These are phyloP conservation scores for Cronartium quercuum DNA, from an alignment of 1,284 basidiomycete species.

Conservation along the genomic window DNA sequence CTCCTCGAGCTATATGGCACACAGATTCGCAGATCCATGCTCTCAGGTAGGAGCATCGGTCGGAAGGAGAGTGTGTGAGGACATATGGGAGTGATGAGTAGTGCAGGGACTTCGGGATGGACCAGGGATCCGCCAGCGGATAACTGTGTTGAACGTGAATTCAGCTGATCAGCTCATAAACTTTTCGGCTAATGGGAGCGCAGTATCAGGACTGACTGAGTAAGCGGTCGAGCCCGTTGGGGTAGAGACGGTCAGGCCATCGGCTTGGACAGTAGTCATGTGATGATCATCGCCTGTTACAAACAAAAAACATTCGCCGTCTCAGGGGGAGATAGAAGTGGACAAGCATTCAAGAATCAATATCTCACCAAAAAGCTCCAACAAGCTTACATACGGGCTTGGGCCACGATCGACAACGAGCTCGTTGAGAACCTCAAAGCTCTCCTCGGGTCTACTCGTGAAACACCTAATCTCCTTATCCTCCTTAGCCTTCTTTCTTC, in stretches of 20 bases:
- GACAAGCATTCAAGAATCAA: constrained; percentile 1
- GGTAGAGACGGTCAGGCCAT: constrained; percentile 90
- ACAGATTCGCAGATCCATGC: constrained; percentile 95
- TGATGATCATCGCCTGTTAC: constrained; percentile 96
- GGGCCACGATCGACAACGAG: constrained; percentile 96
- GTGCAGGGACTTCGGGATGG: constrained; percentile 93
- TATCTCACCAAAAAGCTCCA: constrained; percentile 86
- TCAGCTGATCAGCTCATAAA: background rate
- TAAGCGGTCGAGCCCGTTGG: constrained; percentile 98
- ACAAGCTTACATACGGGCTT: constrained; percentile 89
- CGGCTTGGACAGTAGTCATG: constrained; percentile 97
- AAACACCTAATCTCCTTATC: constrained; percentile 99
- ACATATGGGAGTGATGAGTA: constrained; percentile 95
- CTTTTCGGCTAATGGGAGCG: background rate
- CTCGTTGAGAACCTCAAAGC: constrained; percentile 96
- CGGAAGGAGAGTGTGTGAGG: constrained; percentile 98
- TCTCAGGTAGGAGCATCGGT: constrained; percentile 96
- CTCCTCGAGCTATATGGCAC: constrained; percentile 97
- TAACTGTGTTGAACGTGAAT: constrained; percentile 54
- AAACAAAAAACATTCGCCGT: background rate
- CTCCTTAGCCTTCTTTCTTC: constrained; percentile 41
- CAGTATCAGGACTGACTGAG: constrained; percentile 58
- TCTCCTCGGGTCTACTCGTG: constrained; percentile 86
- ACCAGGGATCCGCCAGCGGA: constrained; percentile 97
- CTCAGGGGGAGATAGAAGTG: background rate